phyloP scores from a whole-genome alignment of 2,329 filamentous ascomycete species.

The Mycocentrospora acerina region DNA sequence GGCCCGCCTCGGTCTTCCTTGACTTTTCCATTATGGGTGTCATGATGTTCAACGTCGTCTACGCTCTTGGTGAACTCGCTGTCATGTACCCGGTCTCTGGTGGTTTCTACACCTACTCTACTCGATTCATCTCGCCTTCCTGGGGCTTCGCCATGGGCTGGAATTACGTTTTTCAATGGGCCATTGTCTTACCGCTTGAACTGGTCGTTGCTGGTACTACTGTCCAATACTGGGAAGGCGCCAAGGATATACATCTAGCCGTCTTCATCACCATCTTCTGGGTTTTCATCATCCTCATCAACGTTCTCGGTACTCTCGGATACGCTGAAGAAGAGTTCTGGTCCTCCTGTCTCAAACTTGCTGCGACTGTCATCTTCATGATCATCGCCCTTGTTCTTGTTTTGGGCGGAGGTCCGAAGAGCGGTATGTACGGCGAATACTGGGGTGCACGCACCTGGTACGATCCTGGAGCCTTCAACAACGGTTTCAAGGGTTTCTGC shows the following conservation, averaged over 20 bases:
- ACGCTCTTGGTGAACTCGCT: slow-evolving; percentile 55
- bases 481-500: slow-evolving; percentile 66
- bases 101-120: slow-evolving; percentile 55
- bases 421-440: slow-evolving; percentile 51
- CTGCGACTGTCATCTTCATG: slow-evolving; percentile 43
- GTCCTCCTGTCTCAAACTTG: slow-evolving; percentile 39
- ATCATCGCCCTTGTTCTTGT: slow-evolving; percentile 56
- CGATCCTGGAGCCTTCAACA: slow-evolving; percentile 54
- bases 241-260: slow-evolving; percentile 18
- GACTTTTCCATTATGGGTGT: slow-evolving; percentile 45
- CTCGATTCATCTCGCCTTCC: slow-evolving; percentile 51
- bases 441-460: slow-evolving; percentile 64
- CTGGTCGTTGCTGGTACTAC: slow-evolving; percentile 42
- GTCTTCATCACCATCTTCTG: slow-evolving; percentile 44
- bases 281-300: slow-evolving; percentile 40
- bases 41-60: slow-evolving; percentile 49
- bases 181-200: slow-evolving; percentile 43
- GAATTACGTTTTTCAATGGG: slow-evolving; percentile 43
- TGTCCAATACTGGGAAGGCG: slow-evolving; percentile 39
- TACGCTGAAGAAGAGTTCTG: slow-evolving; percentile 47
- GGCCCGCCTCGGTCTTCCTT: slow-evolving; percentile 37
- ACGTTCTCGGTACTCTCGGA: slow-evolving; percentile 42
- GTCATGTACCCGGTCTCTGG: slow-evolving; percentile 60
- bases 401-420: slow-evolving; percentile 56
- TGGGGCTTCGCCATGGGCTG: slow-evolving; percentile 45